phyloP scores from a whole-genome alignment of 495 filamentous ascomycete species.

The Neohortaea acidophila region DNA sequence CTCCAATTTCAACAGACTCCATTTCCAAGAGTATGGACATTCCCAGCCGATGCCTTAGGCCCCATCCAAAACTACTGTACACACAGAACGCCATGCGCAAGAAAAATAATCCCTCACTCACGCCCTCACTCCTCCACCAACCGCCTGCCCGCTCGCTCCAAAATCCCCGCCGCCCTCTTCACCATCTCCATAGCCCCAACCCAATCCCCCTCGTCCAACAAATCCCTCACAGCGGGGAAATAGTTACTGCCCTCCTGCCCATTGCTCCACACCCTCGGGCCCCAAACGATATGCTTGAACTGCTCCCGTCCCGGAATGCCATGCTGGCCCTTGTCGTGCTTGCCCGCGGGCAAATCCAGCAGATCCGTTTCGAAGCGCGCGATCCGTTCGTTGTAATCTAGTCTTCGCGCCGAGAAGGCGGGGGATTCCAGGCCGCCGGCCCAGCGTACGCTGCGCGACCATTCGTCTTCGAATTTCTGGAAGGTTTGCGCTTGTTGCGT shows the following conservation, averaged over 20 bases:
- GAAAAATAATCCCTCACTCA: too few species aligned
- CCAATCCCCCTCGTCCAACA: constrained; percentile 59
- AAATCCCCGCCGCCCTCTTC: constrained; percentile 51
- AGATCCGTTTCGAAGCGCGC: constrained; percentile 68
- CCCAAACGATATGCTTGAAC: constrained; percentile 87
- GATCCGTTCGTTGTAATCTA: constrained; percentile 43
- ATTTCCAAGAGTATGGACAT: too few species aligned
- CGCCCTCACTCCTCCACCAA: too few species aligned
- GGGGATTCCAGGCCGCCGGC: constrained; percentile 56
- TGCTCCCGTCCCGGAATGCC: constrained; percentile 73
- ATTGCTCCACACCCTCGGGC: constrained; percentile 67
- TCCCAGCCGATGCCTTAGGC: too few species aligned
- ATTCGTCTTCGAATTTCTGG: constrained; percentile 51
- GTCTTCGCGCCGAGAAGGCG: constrained; percentile 44
- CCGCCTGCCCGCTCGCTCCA: constrained; percentile 49
- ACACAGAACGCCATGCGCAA: too few species aligned
- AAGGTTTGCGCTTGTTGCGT: constrained; percentile 46
- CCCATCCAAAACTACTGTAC: too few species aligned
- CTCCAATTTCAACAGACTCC: too few species aligned
- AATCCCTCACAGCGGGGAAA: constrained; percentile 78
- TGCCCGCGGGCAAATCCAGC: constrained; percentile 46
- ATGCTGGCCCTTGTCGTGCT: constrained; percentile 29
- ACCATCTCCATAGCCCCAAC: constrained; percentile 51
- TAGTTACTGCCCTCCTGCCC: constrained; percentile 40
- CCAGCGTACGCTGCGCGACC: constrained; percentile 54